phyloP scores from a whole-genome alignment of 768 basidiomycete genomes.

The Leccinum longicurvipes region DNA sequence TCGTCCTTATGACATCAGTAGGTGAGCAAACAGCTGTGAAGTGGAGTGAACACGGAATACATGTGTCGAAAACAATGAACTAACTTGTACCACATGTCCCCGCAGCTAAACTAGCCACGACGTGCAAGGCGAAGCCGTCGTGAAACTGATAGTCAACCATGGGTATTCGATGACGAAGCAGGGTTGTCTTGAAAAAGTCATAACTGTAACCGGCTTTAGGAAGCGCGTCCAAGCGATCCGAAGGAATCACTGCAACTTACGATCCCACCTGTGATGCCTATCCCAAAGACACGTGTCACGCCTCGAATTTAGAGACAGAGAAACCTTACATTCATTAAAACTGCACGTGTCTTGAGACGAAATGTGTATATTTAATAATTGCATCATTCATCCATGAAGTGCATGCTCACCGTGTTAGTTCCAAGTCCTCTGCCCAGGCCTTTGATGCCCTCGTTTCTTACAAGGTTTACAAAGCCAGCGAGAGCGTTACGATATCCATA shows the following conservation, averaged over 20 bases:
- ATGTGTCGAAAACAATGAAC: constrained; percentile 38
- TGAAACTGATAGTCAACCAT: constrained; percentile 56
- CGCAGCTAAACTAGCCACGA: constrained; percentile 62
- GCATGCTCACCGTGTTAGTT: constrained; percentile 63
- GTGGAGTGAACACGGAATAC: constrained; percentile 2
- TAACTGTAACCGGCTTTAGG: constrained; percentile 45
- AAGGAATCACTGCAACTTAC: constrained; percentile 42
- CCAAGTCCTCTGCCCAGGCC: constrained; percentile 73
- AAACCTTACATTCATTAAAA: constrained; percentile 68
- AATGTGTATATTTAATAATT: constrained; percentile 6
- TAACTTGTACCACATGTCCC: constrained; percentile 77
- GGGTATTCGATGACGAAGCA: constrained; percentile 53
- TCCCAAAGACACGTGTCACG: constrained; percentile 6
- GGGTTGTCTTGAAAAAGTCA: constrained; percentile 66
- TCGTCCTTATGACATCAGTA: constrained; percentile 71
- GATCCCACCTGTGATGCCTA: constrained; percentile 82
- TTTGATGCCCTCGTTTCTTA: constrained; percentile 64
- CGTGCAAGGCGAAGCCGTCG: constrained; percentile 66
- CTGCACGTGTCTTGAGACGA: constrained; percentile 48
- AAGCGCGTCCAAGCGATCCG: not conserved
- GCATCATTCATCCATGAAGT: not conserved
- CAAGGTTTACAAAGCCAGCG: constrained; percentile 61
- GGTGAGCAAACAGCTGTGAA: constrained; percentile 70
- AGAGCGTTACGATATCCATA: constrained; percentile 82
- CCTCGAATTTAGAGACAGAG: not conserved